Percentiles rank a stretch among this genome's conserved stretches.
phyloP scores from a whole-genome alignment of 2,329 filamentous ascomycete species.

The Ciborinia camelliae region DNA sequence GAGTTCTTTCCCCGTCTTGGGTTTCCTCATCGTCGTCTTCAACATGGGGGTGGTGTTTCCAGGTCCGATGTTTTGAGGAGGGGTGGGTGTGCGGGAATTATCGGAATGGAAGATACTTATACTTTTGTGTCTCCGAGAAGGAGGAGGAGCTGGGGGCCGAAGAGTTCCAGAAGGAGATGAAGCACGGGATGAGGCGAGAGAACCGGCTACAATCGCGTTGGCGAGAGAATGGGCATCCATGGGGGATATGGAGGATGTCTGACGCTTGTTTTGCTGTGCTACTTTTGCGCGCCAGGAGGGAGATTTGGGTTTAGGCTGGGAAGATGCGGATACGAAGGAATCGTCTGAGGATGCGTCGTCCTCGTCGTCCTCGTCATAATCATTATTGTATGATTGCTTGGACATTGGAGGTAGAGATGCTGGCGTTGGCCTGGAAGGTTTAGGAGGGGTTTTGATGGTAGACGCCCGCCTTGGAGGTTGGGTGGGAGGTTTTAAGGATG shows the following conservation, averaged over 20 bases:
- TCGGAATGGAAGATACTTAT: slow-evolving; percentile 40
- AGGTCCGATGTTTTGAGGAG: not conserved
- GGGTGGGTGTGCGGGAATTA: slow-evolving; percentile 21
- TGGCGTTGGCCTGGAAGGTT: not conserved
- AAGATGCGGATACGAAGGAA: slow-evolving; percentile 38
- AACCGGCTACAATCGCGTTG: slow-evolving; percentile 71
- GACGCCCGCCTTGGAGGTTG: not conserved
- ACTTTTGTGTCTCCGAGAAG: slow-evolving; percentile 35
- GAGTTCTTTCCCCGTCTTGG: slow-evolving; percentile 60
- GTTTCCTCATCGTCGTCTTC: slow-evolving; percentile 30
- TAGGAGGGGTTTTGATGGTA: slow-evolving; percentile 4
- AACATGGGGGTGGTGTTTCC: not conserved
- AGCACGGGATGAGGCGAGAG: slow-evolving; percentile 61
- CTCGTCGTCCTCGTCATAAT: slow-evolving; percentile 27
- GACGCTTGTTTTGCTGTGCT: slow-evolving; percentile 27
- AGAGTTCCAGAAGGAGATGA: slow-evolving; percentile 37
- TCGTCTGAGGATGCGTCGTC: slow-evolving; percentile 32
- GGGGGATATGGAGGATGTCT: slow-evolving; percentile 25
- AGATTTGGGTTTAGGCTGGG: slow-evolving; percentile 18
- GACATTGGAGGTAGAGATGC: slow-evolving; percentile 14
- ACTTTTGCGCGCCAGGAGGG: slow-evolving; percentile 32
- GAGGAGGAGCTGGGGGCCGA: slow-evolving; percentile 34
- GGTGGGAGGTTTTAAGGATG: not conserved
- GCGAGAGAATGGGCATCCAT: slow-evolving; percentile 64
- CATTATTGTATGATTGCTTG: slow-evolving; percentile 15